Base-by-base conservation (phyloP, 2,329 filamentous ascomycete genomes). In the Ascochyta rabiei region DNA sequence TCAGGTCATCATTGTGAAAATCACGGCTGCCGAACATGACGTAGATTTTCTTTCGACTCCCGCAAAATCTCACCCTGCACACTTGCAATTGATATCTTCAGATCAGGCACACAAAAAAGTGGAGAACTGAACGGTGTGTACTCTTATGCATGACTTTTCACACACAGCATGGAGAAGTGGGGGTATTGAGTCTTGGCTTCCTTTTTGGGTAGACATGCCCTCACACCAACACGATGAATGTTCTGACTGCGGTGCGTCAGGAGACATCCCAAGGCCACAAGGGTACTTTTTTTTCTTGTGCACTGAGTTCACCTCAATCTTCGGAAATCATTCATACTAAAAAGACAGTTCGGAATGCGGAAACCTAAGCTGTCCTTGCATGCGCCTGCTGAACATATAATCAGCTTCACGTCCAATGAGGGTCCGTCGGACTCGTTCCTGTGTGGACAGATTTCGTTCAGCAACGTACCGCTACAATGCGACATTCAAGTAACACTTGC, bases 101-200 rank as follows among this genome's bases (percentile, higher is more conserved):
- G 26, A 48, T 39, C 28, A 48, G 19, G 26, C 33, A 45, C 12
- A 15, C 6, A 5, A 42, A 26, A 43, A 43, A 28, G 28, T 48
- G 51, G 39, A 28, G 44, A 48, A 18, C 9, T 19, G 37, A 28
- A 48, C 23, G 26, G 30, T 18, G 18, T 10, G 6, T 10, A 18
- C 15, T 39, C 38, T 48, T 33, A 45, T 42, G 16, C 13, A 13
- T 18, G 16, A 8, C 6, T 9, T 0, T 3, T 13, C 8, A 30
- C 19, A 28, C 16, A 24, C 10, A 37, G 23, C 33, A 47, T 34
- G 10, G 18, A 15, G 35, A 42, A 42, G 24, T 30, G 39, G 24
- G 6, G 31, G 7, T 34, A n/a, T 3, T 55, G 52, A 55, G 41
- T 50, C 52, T 55, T 50, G 46, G 46, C 52, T 55, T 23, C 52